Conservation (phyloP, 371 early-diverging fungal species). For the Mortierella sp. region DNA sequence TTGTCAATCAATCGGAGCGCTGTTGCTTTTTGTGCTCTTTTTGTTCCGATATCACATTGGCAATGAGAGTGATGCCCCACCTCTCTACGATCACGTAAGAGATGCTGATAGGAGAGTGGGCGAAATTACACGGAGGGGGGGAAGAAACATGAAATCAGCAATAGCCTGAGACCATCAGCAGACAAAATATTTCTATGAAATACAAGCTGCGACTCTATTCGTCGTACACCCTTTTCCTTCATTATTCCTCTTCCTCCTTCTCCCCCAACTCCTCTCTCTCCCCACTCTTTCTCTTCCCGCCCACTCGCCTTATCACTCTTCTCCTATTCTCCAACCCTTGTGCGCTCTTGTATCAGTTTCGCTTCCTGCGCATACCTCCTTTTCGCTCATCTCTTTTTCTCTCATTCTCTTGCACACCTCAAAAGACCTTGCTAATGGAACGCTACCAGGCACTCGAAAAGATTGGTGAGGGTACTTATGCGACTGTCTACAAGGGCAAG, state of each 20-base stretch:
- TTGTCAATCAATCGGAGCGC: not conserved
- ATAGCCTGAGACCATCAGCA: not conserved
- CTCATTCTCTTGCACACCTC: not conserved
- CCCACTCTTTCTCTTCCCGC: not conserved
- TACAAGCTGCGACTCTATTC: too few relatives aligned
- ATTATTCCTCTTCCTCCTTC: conserved; percentile 1
- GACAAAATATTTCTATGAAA: not conserved
- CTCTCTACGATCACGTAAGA: not conserved
- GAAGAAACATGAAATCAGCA: not conserved
- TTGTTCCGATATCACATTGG: not conserved
- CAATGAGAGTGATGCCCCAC: not conserved
- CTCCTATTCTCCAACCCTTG: not conserved
- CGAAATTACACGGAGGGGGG: not conserved
- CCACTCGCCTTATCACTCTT: conserved; percentile 4
- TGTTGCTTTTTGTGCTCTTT: not conserved
- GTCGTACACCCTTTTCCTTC: not conserved
- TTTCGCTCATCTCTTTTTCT: not conserved
- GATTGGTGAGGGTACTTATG: conserved; percentile 99
- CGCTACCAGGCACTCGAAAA: conserved; percentile 74
- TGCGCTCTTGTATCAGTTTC: not conserved
- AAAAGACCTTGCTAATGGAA: conserved; percentile 24
- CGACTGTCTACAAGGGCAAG: conserved; percentile 99
- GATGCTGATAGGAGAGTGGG: not conserved
- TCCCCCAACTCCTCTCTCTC: conserved; percentile 1
- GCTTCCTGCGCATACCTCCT: not conserved